A percentile compares a stretch with the other conserved stretches of the same genome.
Conservation (phyloP, 2,329 filamentous ascomycete species). For the Pseudonectria buxi region DNA sequence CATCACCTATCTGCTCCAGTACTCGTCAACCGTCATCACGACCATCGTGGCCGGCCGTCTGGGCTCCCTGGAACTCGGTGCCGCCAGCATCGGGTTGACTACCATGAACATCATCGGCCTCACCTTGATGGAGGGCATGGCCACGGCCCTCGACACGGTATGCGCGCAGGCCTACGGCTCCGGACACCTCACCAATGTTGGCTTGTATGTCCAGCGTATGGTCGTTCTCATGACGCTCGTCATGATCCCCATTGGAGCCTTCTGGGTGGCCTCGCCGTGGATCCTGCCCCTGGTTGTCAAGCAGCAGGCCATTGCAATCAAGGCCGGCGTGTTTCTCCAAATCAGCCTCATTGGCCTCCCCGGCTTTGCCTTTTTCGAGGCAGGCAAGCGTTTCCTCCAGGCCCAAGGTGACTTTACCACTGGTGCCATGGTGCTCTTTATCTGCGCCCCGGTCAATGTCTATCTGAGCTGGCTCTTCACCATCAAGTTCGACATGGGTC, state of each 20-base stretch:
- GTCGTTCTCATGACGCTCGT: conserved; percentile 40
- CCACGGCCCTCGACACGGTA: conserved; percentile 20
- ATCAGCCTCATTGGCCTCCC: conserved; percentile 43
- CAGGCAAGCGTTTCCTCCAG: conserved; percentile 47
- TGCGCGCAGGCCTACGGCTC: conserved; percentile 23
- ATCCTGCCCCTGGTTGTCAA: conserved; percentile 39
- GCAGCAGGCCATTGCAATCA: conserved; percentile 39
- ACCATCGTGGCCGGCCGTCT: conserved; percentile 47
- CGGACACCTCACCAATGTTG: conserved; percentile 40
- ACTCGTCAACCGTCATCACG: conserved; percentile 44
- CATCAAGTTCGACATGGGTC: conserved; percentile 35
- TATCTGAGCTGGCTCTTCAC: conserved; percentile 43
- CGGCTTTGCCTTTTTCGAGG: conserved; percentile 48
- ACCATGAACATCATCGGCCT: conserved; percentile 49
- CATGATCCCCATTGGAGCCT: conserved; percentile 39
- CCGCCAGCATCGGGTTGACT: conserved; percentile 44
- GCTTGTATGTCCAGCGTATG: conserved; percentile 47
- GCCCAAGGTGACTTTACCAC: conserved; percentile 48
- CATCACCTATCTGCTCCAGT: conserved; percentile 48
- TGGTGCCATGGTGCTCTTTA: conserved; percentile 38
- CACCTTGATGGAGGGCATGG: conserved; percentile 30
- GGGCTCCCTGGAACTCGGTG: conserved; percentile 44
- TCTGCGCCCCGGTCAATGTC: conserved; percentile 42
- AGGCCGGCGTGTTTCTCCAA: conserved; percentile 42
- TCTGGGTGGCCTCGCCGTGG: conserved; percentile 43